Evolutionary conservation across 805 yeast species (phyloP), one percentile per base, ranked within the genome.

Genomic region (Metschnikowia gelsemii): DNA sequence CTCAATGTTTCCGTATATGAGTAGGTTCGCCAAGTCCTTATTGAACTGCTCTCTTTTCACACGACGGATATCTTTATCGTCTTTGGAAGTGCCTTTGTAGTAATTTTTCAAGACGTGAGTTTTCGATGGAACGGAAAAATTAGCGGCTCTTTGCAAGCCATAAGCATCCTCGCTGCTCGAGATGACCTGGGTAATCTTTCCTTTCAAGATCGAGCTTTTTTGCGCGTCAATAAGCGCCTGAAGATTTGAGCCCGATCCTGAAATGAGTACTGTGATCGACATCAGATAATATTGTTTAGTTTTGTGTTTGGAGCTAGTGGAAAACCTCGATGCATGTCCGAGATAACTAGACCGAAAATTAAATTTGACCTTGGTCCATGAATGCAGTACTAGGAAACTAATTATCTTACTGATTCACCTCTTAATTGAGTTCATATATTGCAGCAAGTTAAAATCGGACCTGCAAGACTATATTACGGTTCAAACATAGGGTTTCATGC

Each of bases 171-270:
- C 68, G 32, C 84, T 79, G 12, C 97, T 90, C 8, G 98, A 89
- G 20, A 93, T 77, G 34, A 93, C 98, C 55, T 80, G 79, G 21
- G 78, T 73, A 38, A 93, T 86, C 23, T 70, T 66, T 1, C 79
- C 83, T 8, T 74, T 69, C 25, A 69, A 42, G 56, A 71, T 32
- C 70, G 66, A 43, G 41, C 52, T 19, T 66, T 70, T 12, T 56
- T 62, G 57, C 11, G 91, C 86, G 61, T 93, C 96, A 24, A 93
- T 88, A 28, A 93, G 70, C 0, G 99, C 98, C 62, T 93, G 99
- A 28, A 93, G 70, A 58, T 93, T 93, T n/a, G 97, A 81, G 1
- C 99, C 99, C 21, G 84, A 83, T 0, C 99, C 99, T 0, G 98
- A 90, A 17, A 93, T 93, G 27, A 93, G 76, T 0, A 93, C 97